Conservation (phyloP, 495 filamentous ascomycete genomes). For the Podospora appendiculata region DNA sequence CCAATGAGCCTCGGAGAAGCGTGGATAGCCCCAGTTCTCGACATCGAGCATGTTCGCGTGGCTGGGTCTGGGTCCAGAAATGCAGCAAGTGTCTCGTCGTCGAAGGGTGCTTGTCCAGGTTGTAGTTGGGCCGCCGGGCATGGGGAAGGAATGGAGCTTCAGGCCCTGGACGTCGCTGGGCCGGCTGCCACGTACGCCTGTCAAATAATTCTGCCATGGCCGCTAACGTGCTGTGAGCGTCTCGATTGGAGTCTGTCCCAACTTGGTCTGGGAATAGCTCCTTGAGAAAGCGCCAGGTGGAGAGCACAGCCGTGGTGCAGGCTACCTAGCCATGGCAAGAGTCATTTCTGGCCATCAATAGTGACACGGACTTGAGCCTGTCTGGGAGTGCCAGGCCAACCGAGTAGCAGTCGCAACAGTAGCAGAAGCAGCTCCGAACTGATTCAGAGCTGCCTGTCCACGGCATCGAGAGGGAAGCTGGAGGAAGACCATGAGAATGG, state of each 20-base stretch:
- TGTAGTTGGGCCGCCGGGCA: slow-evolving; percentile 22
- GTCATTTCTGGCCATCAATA: background rate
- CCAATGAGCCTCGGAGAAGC: slow-evolving; percentile 1
- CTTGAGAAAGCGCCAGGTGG: background rate
- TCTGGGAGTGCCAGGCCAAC: no score
- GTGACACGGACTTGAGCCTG: no score
- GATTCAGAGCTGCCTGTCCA: no score
- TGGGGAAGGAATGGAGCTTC: slow-evolving; percentile 1
- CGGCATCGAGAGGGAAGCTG: no score
- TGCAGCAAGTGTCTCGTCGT: background rate
- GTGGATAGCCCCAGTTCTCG: slow-evolving; percentile 6
- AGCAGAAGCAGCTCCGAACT: no score
- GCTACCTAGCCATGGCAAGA: background rate
- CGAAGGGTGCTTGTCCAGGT: slow-evolving; percentile 3
- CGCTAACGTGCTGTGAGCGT: slow-evolving; percentile 3
- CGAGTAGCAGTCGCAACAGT: no score
- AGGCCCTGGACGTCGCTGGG: slow-evolving; percentile 5
- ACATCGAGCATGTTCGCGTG: slow-evolving; percentile 1
- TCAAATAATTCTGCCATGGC: background rate
- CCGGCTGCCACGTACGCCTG: slow-evolving; percentile 15
- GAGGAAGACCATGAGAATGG: no score
- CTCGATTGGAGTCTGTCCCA: slow-evolving; percentile 3
- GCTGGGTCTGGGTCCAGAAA: background rate
- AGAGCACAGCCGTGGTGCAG: background rate
- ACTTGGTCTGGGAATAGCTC: slow-evolving; percentile 6